Base-by-base conservation (phyloP, 2,329 filamentous ascomycete species). In the Karstenula rhodostoma region DNA sequence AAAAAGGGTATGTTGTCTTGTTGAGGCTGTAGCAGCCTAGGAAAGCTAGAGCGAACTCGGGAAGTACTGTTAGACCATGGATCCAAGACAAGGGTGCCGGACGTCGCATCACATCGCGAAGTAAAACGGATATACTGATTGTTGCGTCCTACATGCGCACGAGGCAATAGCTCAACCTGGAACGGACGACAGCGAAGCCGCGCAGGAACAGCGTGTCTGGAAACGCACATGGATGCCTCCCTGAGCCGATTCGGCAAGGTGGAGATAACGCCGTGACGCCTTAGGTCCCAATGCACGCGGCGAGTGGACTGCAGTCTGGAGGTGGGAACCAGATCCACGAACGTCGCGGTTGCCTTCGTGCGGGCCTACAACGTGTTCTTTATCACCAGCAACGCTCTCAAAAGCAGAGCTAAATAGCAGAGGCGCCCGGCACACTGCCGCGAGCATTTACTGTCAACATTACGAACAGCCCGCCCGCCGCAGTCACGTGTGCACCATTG, bases 301-400 rank as follows among this genome's bases (percentile, higher is more conserved):
- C 52, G 27, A 33, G 27, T 35, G 52, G 42, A n/a, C 51, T 32
- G 29, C 7, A 32, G 29, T 32, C 37, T 54, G 51, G 51, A 32
- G 42, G 52, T 50, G 47, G 40, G 44, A 55, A 55, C 52, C 27
- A 55, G 52, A 46, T 55, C 40, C 40, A 27, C 42, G 25, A 35
- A 55, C 40, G 19, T 55, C 29, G 47, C 67, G 64, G 73, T 59
- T 75, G 73, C 73, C 73, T 76, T 61, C 64, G 64, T 58, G 62
- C 56, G 57, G 66, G 70, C 64, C 51, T 58, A 67, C 67, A 74
- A 75, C 73, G 73, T 76, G 73, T 74, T 40, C 73, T 67, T 72
- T 60, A 72, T 64, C 57, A 55, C 43, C 48, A 55, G 49, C 46
- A 50, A 35, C 9, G 33, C 22, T 32, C 59, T 65, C 68, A 72